phyloP scores from a whole-genome alignment of 495 filamentous ascomycete species.

The Talaromyces borbonicus region DNA sequence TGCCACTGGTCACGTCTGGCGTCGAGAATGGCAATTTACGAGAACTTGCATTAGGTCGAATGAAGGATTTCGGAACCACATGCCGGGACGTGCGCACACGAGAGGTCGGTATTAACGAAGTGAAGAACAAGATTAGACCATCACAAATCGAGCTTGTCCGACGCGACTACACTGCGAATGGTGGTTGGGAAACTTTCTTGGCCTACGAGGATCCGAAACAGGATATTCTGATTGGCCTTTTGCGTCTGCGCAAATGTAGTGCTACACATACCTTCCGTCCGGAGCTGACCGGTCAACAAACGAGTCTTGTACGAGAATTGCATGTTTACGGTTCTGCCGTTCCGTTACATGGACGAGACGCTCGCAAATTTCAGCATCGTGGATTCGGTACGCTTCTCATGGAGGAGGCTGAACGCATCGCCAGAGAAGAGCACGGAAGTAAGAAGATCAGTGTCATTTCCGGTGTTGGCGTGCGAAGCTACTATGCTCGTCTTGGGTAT shows the following conservation, averaged over 20 bases:
- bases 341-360: conserved; percentile 85
- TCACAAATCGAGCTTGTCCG: conserved; percentile 96
- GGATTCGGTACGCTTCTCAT: conserved; percentile 93
- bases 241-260: conserved; percentile 85
- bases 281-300: conserved; percentile 76
- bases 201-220: conserved; percentile 98
- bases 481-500: conserved; percentile 89
- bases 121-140: conserved; percentile 95
- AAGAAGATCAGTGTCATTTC: conserved; percentile 92
- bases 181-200: conserved; percentile 96
- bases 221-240: conserved; percentile 88
- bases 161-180: conserved; percentile 88
- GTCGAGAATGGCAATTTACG: conserved; percentile 97
- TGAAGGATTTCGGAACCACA: conserved; percentile 97
- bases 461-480: conserved; percentile 87
- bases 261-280: conserved; percentile 80
- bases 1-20: conserved; percentile 93
- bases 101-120: conserved; percentile 96
- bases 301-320: conserved; percentile 85
- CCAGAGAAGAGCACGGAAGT: conserved; percentile 85
- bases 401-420: conserved; percentile 96
- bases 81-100: conserved; percentile 97
- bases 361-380: conserved; percentile 95
- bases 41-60: conserved; percentile 81
- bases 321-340: conserved; percentile 97